These are phyloP conservation scores for Termitomyces sp. DNA, from an alignment of 768 basidiomycete species.

Conservation along the genomic window DNA sequence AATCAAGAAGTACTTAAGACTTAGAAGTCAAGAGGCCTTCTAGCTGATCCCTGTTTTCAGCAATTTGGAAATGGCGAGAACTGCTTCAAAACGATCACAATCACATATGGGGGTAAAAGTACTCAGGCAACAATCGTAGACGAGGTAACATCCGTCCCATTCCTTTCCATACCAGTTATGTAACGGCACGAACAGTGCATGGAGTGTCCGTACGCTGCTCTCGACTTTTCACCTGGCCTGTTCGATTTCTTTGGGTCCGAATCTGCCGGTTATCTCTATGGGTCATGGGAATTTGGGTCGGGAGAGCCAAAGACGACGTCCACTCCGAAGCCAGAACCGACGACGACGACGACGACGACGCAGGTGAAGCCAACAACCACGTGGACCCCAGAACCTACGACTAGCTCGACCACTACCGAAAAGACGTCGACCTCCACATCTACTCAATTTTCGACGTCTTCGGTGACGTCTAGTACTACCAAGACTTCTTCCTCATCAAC, in stretches of 20 bases:
- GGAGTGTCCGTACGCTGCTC: constrained; percentile 42
- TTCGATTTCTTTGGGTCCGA: constrained; percentile 40
- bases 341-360: constrained; percentile 21
- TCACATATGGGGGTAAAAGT: constrained; percentile 44
- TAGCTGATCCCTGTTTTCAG: constrained; percentile 5
- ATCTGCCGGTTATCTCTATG: constrained; percentile 37
- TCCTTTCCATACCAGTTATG: not conserved
- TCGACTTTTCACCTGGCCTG: constrained; percentile 48
- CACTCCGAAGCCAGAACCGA: constrained; percentile 15
- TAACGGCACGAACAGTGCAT: constrained; percentile 32
- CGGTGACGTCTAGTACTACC: not conserved
- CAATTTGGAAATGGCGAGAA: constrained; percentile 19
- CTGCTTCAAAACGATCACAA: constrained; percentile 50
- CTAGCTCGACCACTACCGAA: constrained; percentile 7
- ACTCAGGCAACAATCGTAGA: constrained; percentile 39
- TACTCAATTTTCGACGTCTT: constrained; percentile 5
- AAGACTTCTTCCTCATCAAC: constrained; percentile 4
- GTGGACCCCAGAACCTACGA: constrained; percentile 9
- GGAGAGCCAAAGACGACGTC: constrained; percentile 13
- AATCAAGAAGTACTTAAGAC: constrained; percentile 13
- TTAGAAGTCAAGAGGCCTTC: not conserved
- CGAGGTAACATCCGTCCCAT: constrained; percentile 26
- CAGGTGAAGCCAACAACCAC: constrained; percentile 15
- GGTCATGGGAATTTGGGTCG: constrained; percentile 35
- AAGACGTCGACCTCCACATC: constrained; percentile 10